These are phyloP conservation scores for Calonectria leucothoes DNA, from an alignment of 2,329 filamentous ascomycete species.

Conservation along the genomic window DNA sequence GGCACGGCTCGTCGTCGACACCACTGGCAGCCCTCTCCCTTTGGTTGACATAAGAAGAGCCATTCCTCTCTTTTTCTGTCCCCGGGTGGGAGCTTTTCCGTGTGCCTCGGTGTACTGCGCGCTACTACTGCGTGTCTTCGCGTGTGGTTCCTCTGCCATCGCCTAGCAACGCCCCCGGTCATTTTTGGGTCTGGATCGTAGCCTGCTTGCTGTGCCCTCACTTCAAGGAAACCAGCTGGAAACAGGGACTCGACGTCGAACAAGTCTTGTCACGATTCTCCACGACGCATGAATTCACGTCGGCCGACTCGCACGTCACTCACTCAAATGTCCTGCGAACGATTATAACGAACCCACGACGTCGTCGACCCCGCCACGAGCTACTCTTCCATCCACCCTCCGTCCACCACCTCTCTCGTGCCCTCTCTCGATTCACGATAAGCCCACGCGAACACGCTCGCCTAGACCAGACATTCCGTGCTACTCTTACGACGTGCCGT, in stretches of 20 bases:
- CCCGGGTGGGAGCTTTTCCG: conserved; percentile 13
- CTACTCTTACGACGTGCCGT: conserved; percentile 30
- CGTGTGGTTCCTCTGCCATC: conserved; percentile 36
- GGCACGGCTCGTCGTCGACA: conserved; percentile 19
- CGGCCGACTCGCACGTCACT: conserved; percentile 35
- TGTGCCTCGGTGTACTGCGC: conserved; percentile 14
- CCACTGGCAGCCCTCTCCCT: conserved; percentile 7
- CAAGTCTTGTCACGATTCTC: conserved; percentile 34
- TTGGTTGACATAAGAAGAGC: conserved; percentile 25
- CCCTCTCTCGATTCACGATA: conserved; percentile 12
- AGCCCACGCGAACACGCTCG: conserved; percentile 27
- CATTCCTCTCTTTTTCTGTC: conserved; percentile 30
- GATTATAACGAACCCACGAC: conserved; percentile 46
- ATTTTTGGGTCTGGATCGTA: conserved; percentile 34
- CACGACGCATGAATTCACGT: conserved; percentile 31
- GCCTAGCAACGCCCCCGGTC: conserved; percentile 42
- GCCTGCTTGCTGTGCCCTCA: conserved; percentile 3
- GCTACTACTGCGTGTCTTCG: conserved; percentile 17
- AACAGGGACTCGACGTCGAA: conserved; percentile 31
- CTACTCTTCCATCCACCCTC: conserved; percentile 25
- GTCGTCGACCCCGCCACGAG: conserved; percentile 40
- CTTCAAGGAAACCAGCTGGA: conserved; percentile 21
- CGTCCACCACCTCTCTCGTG: conserved; percentile 30
- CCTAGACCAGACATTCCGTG: conserved; percentile 12
- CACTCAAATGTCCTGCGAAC: conserved; percentile 47